Evolutionary conservation across 495 filamentous ascomycete genomes (phyloP).

Genomic region (Aspergillus funiculosus): DNA sequence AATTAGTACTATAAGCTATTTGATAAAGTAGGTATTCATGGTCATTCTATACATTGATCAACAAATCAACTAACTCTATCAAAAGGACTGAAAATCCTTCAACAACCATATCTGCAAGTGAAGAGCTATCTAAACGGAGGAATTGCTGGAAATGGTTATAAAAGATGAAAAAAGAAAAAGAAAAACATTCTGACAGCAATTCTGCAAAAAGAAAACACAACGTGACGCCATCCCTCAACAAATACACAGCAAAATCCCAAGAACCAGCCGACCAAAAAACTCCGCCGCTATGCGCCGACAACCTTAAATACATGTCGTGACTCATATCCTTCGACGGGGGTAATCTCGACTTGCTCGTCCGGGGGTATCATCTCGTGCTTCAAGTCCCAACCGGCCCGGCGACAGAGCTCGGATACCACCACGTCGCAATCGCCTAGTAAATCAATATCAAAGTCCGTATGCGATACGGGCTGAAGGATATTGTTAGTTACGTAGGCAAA

Average conservation of each 20-base stretch:
- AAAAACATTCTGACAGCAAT: slow-evolving; percentile 2
- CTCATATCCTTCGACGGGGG: slow-evolving; percentile 54
- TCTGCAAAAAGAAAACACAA: slow-evolving; percentile 15
- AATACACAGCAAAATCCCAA: slow-evolving; percentile 21
- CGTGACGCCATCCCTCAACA: slow-evolving; percentile 27
- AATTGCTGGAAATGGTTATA: neutral
- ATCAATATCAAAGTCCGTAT: slow-evolving; percentile 93
- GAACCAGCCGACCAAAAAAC: slow-evolving; percentile 33
- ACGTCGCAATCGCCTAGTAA: slow-evolving; percentile 90
- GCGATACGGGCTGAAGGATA: slow-evolving; percentile 58
- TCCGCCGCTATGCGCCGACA: slow-evolving; percentile 42
- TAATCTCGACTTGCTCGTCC: slow-evolving; percentile 53
- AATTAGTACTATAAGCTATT: no score
- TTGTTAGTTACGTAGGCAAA: slow-evolving; percentile 8
- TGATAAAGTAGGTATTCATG: slow-evolving; percentile 5
- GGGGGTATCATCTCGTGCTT: slow-evolving; percentile 80
- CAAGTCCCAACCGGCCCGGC: slow-evolving; percentile 79
- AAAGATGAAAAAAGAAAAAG: slow-evolving; percentile 8
- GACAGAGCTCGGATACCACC: slow-evolving; percentile 83
- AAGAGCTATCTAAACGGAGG: neutral
- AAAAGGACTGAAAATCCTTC: neutral
- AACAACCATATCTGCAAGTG: slow-evolving; percentile 3
- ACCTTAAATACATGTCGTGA: slow-evolving; percentile 60
- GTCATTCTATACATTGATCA: slow-evolving; percentile 10
- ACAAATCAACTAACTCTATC: slow-evolving; percentile 9